These are phyloP conservation scores for Tremellales sp. DNA, from an alignment of 1,284 basidiomycete species.

Conservation along the genomic window DNA sequence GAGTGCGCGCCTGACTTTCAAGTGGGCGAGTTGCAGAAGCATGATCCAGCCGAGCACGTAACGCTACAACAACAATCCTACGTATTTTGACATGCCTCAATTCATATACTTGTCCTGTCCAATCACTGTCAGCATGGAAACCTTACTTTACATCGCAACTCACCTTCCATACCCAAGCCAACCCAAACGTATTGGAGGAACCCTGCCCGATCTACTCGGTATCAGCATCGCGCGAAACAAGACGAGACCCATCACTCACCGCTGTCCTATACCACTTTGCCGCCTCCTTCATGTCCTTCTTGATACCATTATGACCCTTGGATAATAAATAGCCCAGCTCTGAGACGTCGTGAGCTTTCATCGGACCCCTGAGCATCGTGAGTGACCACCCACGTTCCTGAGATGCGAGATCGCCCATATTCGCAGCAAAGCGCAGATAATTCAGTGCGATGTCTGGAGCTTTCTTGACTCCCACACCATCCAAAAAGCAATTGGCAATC, in stretches of 20 bases:
- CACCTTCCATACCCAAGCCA: slow-evolving; percentile 50
- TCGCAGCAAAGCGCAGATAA: slow-evolving; percentile 44
- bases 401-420: slow-evolving; percentile 40
- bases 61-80: too few species aligned
- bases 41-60: too few species aligned
- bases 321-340: slow-evolving; percentile 45
- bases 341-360: slow-evolving; percentile 13
- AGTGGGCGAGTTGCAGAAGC: too few species aligned
- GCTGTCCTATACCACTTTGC: slow-evolving; percentile 49
- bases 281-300: slow-evolving; percentile 49
- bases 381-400: slow-evolving; percentile 43
- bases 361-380: not conserved
- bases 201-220: slow-evolving; percentile 25
- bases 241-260: slow-evolving; percentile 14
- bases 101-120: slow-evolving; percentile 29
- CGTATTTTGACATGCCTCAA: too few species aligned
- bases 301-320: slow-evolving; percentile 42
- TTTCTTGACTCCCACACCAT: slow-evolving; percentile 45
- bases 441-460: slow-evolving; percentile 37
- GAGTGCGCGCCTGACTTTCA: too few species aligned
- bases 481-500: slow-evolving; percentile 45
- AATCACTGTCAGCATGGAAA: not conserved
- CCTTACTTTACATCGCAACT: not conserved
- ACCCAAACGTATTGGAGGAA: slow-evolving; percentile 38
- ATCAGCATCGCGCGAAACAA: slow-evolving; percentile 1